A percentile compares a stretch with the other conserved stretches of the same genome.
These are phyloP conservation scores for Erucastrum elatum DNA, from an alignment of 345 rosid species.

Conservation along the genomic window DNA sequence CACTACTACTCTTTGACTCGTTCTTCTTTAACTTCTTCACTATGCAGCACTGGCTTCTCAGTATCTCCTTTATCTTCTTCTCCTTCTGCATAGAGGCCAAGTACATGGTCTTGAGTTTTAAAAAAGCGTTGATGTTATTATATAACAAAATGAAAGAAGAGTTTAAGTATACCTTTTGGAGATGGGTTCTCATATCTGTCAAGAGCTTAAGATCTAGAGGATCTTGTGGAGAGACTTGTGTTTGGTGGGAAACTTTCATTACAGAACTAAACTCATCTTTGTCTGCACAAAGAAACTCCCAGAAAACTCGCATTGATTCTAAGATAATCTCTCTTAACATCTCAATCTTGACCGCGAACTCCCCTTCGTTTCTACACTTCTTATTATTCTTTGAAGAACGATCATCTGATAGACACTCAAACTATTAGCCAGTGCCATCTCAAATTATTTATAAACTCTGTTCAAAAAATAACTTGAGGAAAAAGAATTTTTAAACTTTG, in stretches of 20 bases:
- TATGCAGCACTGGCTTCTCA: slow-evolving; percentile 61
- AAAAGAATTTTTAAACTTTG: too few relatives aligned
- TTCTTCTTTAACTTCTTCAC: slow-evolving; percentile 62
- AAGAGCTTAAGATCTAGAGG: slow-evolving; percentile 51
- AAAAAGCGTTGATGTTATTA: neutral
- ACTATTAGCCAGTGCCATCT: neutral
- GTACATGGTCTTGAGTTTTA: slow-evolving; percentile 1
- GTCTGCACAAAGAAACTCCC: slow-evolving; percentile 64
- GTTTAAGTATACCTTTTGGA: slow-evolving; percentile 59
- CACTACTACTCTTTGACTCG: slow-evolving; percentile 36
- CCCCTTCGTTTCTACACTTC: slow-evolving; percentile 46
- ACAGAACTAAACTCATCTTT: slow-evolving; percentile 43
- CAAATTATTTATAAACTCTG: too few relatives aligned
- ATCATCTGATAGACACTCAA: slow-evolving; percentile 47
- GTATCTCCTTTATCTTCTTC: slow-evolving; percentile 65
- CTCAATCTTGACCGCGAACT: slow-evolving; percentile 45
- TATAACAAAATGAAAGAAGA: neutral
- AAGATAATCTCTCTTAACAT: slow-evolving; percentile 43
- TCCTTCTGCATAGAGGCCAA: slow-evolving; percentile 51
- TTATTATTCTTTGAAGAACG: slow-evolving; percentile 45
- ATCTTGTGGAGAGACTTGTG: slow-evolving; percentile 50
- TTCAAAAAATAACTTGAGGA: too few relatives aligned
- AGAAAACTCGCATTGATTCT: slow-evolving; percentile 55
- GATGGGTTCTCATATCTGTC: slow-evolving; percentile 46
- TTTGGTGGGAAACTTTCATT: slow-evolving; percentile 40